Evolutionary conservation across 148 eudicot genomes (phyloP).

Genomic region (Mesembryanthemum crystallinum): DNA sequence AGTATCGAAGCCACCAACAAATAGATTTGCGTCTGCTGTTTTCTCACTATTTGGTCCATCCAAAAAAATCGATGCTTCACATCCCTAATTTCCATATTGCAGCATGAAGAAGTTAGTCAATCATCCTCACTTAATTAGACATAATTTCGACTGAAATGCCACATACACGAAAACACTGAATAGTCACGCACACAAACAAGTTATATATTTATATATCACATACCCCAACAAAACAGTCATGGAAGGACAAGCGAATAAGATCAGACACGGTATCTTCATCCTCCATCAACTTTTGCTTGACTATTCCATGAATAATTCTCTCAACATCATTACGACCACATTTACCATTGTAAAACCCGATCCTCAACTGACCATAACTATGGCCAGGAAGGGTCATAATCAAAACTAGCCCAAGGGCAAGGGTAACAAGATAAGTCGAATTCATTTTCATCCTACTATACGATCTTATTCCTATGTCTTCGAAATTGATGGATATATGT

Average conservation of each 20-base stretch:
- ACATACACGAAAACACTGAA: neutral
- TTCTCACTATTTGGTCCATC: constrained; percentile 41
- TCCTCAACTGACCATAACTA: constrained; percentile 6
- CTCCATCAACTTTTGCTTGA: constrained; percentile 6
- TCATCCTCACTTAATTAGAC: neutral
- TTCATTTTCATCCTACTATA: neutral
- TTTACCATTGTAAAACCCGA: constrained; percentile 37
- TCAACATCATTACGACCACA: constrained; percentile 33
- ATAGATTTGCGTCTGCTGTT: constrained; percentile 28
- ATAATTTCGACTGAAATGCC: neutral
- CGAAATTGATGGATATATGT: neutral
- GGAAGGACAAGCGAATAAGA: constrained; percentile 42
- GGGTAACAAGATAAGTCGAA: too few species aligned
- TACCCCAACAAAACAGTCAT: constrained; percentile 48
- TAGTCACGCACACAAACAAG: neutral
- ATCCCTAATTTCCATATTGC: constrained; percentile 29
- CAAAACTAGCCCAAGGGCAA: constrained; percentile 29
- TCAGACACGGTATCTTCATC: constrained; percentile 30
- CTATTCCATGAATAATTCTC: constrained; percentile 25
- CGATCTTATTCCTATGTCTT: too few species aligned
- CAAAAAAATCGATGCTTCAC: constrained; percentile 49
- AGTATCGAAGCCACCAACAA: constrained; percentile 35
- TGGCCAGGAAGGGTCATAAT: constrained; percentile 18
- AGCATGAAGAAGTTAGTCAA: neutral
- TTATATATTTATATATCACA: neutral